Evolutionary conservation across 2,329 filamentous ascomycete species (phyloP).

Genomic region (Zymoseptoria ardabiliae): DNA sequence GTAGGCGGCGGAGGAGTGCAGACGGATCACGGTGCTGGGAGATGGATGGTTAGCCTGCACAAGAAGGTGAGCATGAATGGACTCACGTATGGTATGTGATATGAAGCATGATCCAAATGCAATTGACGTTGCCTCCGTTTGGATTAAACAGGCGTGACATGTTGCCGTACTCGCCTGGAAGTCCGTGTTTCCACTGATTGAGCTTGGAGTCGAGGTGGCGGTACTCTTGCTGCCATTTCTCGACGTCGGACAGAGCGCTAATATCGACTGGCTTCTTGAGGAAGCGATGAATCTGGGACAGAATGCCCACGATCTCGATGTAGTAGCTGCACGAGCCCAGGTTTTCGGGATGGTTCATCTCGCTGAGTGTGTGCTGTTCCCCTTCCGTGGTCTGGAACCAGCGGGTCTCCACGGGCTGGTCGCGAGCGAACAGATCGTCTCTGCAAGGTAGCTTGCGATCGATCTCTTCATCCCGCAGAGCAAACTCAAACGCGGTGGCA

Average conservation of each 20-base stretch:
- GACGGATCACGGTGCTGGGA: slow-evolving; percentile 65
- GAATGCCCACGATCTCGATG: slow-evolving; percentile 78
- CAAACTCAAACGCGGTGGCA: slow-evolving; percentile 86
- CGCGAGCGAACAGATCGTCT: slow-evolving; percentile 77
- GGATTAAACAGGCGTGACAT: slow-evolving; percentile 68
- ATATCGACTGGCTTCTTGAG: slow-evolving; percentile 87
- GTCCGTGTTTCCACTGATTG: slow-evolving; percentile 72
- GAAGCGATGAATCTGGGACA: slow-evolving; percentile 82
- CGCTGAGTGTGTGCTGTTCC: slow-evolving; percentile 29
- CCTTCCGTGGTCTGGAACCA: slow-evolving; percentile 66
- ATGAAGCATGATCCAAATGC: slow-evolving; percentile 85
- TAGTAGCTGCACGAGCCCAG: slow-evolving; percentile 85
- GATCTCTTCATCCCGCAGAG: slow-evolving; percentile 80
- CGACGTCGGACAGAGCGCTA: slow-evolving; percentile 72
- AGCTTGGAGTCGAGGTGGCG: slow-evolving; percentile 75
- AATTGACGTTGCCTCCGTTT: slow-evolving; percentile 56
- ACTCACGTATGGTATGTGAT: slow-evolving; percentile 76
- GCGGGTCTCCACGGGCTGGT: slow-evolving; percentile 73
- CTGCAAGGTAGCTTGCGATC: slow-evolving; percentile 80
- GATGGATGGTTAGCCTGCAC: background rate
- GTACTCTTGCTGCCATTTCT: slow-evolving; percentile 82
- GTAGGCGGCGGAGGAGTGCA: slow-evolving; percentile 89
- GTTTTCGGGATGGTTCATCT: slow-evolving; percentile 65
- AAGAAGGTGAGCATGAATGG: background rate
- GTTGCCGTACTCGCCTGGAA: slow-evolving; percentile 78